phyloP scores from a whole-genome alignment of 768 basidiomycete genomes.

The Crassisporium funariophilum region DNA sequence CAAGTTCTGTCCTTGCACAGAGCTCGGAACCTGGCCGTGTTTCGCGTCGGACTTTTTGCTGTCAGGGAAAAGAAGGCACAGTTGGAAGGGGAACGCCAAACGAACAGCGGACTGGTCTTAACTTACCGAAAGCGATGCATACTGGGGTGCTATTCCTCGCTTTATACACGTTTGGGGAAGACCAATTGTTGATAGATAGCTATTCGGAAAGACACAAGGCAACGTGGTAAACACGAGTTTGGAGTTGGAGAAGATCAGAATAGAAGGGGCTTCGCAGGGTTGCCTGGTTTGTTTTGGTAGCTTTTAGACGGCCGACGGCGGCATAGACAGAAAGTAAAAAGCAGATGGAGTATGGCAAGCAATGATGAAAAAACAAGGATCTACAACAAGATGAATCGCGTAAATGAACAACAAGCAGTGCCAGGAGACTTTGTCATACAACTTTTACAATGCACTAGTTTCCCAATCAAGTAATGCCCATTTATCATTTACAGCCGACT shows the following conservation, averaged over 20 bases:
- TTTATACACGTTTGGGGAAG: conserved; percentile 65
- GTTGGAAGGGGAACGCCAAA: conserved; percentile 23
- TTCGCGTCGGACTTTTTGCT: conserved; percentile 83
- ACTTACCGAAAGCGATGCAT: conserved; percentile 88
- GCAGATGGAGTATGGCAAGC: conserved; percentile 9
- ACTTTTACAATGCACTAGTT: not conserved
- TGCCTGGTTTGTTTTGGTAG: too few relatives aligned
- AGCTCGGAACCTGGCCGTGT: conserved; percentile 43
- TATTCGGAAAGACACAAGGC: conserved; percentile 41
- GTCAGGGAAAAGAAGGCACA: conserved; percentile 21
- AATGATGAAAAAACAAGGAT: too few relatives aligned
- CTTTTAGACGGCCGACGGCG: conserved; percentile 11
- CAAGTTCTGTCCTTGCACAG: conserved; percentile 26
- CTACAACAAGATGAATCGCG: too few relatives aligned
- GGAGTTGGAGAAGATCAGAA: conserved; percentile 32
- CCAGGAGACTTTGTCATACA: not conserved
- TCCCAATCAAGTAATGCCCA: too few relatives aligned
- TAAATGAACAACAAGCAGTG: too few relatives aligned
- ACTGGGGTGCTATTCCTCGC: conserved; percentile 47
- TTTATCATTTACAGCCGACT: too few relatives aligned
- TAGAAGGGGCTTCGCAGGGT: conserved; percentile 33
- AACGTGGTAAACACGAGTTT: conserved; percentile 83
- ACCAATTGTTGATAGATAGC: conserved; percentile 30
- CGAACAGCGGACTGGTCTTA: conserved; percentile 20
- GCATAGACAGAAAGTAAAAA: conserved; percentile 16